Conservation (phyloP, 2,329 filamentous ascomycete species). For the Fusarium fracticaudum region DNA sequence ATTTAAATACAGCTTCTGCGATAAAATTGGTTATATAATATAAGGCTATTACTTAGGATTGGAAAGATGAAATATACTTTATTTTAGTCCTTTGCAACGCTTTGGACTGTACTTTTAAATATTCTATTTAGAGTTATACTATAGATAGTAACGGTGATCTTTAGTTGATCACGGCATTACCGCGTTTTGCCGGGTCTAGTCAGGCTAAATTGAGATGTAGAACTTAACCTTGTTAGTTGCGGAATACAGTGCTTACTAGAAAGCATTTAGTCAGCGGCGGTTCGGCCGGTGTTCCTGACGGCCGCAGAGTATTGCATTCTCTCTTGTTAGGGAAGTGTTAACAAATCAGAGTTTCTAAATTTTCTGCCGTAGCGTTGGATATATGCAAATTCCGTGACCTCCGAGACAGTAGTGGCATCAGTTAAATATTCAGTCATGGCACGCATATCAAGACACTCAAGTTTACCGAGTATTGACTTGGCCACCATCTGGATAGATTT, state of each 20-base stretch:
- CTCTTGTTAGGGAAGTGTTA: fast-evolving
- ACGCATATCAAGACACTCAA: fast-evolving
- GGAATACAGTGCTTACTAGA: not conserved
- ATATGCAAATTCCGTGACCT: fast-evolving
- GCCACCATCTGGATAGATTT: not conserved
- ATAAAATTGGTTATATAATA: fast-evolving
- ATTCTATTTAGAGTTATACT: not conserved
- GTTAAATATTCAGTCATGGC: fast-evolving
- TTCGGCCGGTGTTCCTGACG: not conserved
- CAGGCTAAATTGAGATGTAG: too few relatives aligned
- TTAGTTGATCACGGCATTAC: not conserved
- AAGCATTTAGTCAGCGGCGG: not conserved
- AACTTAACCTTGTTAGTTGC: fast-evolving
- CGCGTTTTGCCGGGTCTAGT: not conserved
- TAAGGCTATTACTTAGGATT: too few relatives aligned
- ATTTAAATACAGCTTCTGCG: fast-evolving
- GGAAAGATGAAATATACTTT: fast-evolving
- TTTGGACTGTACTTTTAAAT: not conserved
- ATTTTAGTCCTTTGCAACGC: fast-evolving
- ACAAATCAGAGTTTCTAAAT: fast-evolving
- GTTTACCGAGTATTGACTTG: not conserved
- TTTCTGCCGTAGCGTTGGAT: fast-evolving
- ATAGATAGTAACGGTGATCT: not conserved
- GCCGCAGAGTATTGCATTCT: fast-evolving
- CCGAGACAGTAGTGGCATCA: fast-evolving